Evolutionary conservation across 2,329 filamentous ascomycete species (phyloP).

Genomic region (Talaromyces sp.): DNA sequence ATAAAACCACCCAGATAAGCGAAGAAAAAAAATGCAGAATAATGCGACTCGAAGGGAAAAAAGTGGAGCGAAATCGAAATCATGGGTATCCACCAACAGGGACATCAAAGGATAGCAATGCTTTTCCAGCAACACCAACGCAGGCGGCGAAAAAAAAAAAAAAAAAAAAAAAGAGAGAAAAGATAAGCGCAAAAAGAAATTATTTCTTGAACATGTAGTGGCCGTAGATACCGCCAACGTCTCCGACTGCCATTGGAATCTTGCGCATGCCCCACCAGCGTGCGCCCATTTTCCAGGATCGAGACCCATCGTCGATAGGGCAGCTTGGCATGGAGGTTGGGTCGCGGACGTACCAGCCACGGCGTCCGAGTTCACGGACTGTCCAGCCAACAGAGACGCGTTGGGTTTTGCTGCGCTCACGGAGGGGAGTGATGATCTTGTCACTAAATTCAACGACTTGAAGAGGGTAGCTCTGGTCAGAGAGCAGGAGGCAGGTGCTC

Average conservation of each 20-base stretch:
- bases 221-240: constrained; percentile 62
- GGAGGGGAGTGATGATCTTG: constrained; percentile 66
- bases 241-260: constrained; percentile 57
- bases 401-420: constrained; percentile 63
- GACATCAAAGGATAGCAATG: constrained; percentile 10
- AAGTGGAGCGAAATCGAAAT: constrained; percentile 8
- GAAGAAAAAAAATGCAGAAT: constrained; percentile 19
- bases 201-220: constrained; percentile 62
- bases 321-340: constrained; percentile 38
- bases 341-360: constrained; percentile 66
- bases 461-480: constrained; percentile 65
- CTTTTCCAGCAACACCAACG: constrained; percentile 16
- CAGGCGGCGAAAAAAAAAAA: no score
- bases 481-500: constrained; percentile 60
- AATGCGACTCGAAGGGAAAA: constrained; percentile 14
- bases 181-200: constrained; percentile 14
- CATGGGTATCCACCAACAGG: constrained; percentile 26
- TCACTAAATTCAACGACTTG: constrained; percentile 76
- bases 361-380: constrained; percentile 67
- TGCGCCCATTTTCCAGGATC: constrained; percentile 82
- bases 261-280: constrained; percentile 83
- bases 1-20: constrained; percentile 6
- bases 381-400: constrained; percentile 66
- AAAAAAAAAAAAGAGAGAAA: no score
- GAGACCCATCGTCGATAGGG: constrained; percentile 57